Base-by-base conservation (phyloP, 768 basidiomycete genomes). In the Mycena indigotica region DNA sequence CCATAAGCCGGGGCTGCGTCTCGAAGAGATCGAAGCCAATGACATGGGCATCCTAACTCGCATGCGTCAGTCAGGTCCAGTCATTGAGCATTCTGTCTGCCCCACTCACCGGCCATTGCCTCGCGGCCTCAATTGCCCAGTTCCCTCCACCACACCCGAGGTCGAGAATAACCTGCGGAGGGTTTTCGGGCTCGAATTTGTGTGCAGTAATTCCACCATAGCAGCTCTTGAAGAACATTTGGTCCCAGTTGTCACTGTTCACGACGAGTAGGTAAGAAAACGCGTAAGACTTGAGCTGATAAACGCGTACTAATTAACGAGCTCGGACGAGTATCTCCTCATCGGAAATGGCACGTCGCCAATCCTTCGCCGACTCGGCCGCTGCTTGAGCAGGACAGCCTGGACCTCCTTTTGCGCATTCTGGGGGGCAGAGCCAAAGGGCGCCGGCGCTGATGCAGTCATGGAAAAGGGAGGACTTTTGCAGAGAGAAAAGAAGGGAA, bases 51-150 rank as follows among this genome's bases (percentile, higher is more conserved):
- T 75, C 69, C 88, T 87, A 65, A 52, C n/a, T 25, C 35, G 21
- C 21, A 39, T 50, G 57, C 39, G 13, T 32, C 15, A 24, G 24
- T 55, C n/a, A 51, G 32, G 13, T 10, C 48, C 32, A 59, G 16
- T 49, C 54, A 41, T 59, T 28, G 57, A 54, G 12, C 8, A 52
- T 35, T 21, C 21, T 24, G 19, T 17, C 13, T 50, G 28, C 26
- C 60, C 24, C 52, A 56, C 55, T 40, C 28, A 86, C 90, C 67
- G 76, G 77, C 88, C 89, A 91, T 45, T 74, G 71, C 62, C 77
- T 83, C 2, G 85, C 88, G 4, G 87, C 87, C 57, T 87, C 83
- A 26, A 91, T 75, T 3, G 80, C 80, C 89, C 90, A 92, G 50
- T 79, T 78, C 1, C 89, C 89, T 44, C 75, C 80, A 4, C 89